Percentiles rank a stretch among this genome's conserved stretches.
Conservation (phyloP, 2,329 filamentous ascomycete species). For the Parastagonospora avenae region DNA sequence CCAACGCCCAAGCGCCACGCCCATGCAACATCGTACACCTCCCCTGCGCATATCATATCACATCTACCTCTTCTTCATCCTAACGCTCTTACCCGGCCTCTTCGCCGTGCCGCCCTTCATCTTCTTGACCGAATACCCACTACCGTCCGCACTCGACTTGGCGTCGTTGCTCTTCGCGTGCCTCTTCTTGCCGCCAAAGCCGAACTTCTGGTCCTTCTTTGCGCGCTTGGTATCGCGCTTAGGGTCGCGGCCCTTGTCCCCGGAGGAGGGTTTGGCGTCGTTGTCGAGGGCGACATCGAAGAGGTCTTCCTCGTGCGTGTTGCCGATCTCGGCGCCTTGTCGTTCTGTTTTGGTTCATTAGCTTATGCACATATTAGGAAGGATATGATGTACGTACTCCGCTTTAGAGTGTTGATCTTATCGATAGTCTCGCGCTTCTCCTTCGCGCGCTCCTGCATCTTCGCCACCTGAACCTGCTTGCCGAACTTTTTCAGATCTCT, state of each 20-base stretch:
- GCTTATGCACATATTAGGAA: background rate
- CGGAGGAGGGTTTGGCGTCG: slow-evolving; percentile 51
- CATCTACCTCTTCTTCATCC: slow-evolving; percentile 32
- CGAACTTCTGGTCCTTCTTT: slow-evolving; percentile 95
- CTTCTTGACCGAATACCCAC: slow-evolving; percentile 78
- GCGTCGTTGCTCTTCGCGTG: slow-evolving; percentile 91
- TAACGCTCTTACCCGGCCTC: slow-evolving; percentile 42
- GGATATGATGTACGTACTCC: slow-evolving; percentile 70
- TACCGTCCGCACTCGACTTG: slow-evolving; percentile 77
- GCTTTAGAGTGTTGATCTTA: slow-evolving; percentile 93
- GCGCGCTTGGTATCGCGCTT: slow-evolving; percentile 73
- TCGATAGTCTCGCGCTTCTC: slow-evolving; percentile 91
- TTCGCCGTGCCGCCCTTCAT: slow-evolving; percentile 69
- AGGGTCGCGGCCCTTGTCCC: slow-evolving; percentile 31
- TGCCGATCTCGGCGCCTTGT: slow-evolving; percentile 70
- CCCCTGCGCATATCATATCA: background rate
- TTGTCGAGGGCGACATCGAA: slow-evolving; percentile 81
- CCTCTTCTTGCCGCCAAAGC: slow-evolving; percentile 95
- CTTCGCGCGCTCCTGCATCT: slow-evolving; percentile 91
- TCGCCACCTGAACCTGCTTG: slow-evolving; percentile 96
- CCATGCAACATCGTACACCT: slow-evolving; percentile 10
- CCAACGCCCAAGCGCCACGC: slow-evolving; percentile 35
- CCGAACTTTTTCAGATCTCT: slow-evolving; percentile 98
- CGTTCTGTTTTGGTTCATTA: slow-evolving; percentile 67
- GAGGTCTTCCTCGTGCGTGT: slow-evolving; percentile 77